These are phyloP conservation scores for Barnettozyma hawaiiensis DNA, from an alignment of 1,139 yeast genomes.

Conservation along the genomic window DNA sequence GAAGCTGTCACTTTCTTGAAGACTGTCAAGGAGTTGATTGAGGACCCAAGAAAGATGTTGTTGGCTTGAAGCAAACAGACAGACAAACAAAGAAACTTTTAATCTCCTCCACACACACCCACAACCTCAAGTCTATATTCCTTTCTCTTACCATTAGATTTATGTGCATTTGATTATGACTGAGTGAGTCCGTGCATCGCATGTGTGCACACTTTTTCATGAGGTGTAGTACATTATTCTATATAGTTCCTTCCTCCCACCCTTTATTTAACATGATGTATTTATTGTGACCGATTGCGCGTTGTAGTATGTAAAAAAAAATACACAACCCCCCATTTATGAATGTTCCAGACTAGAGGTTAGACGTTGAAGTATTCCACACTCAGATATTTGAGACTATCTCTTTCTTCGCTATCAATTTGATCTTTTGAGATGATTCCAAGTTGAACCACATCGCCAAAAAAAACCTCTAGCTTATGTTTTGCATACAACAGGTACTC, in stretches of 20 bases:
- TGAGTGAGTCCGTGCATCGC: too few relatives aligned
- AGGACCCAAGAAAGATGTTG: constrained; percentile 99
- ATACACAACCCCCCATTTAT: background rate
- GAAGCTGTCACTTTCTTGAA: constrained; percentile 97
- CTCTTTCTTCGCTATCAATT: constrained; percentile 7
- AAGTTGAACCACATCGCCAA: constrained; percentile 69
- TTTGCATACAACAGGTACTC: constrained; percentile 72
- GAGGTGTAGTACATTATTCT: constrained; percentile 1
- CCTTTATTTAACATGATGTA: constrained; percentile 1
- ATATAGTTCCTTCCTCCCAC: background rate
- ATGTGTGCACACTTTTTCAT: background rate
- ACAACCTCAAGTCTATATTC: background rate
- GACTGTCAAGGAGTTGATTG: constrained; percentile 93
- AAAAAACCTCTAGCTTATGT: constrained; percentile 65
- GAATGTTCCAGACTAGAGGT: too few relatives aligned
- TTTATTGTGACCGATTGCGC: background rate
- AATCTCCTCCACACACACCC: too few relatives aligned
- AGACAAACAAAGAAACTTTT: too few relatives aligned
- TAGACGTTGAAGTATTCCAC: constrained; percentile 17
- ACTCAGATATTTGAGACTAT: constrained; percentile 24
- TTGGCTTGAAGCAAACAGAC: too few relatives aligned
- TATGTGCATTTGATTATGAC: constrained; percentile 1
- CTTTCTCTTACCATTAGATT: background rate
- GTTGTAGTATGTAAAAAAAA: background rate
- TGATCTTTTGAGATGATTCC: constrained; percentile 44